Percentiles rank a stretch among this genome's conserved stretches.
Conservation (phyloP, 306 rosid species). For the Begonia loranthoides region DNA sequence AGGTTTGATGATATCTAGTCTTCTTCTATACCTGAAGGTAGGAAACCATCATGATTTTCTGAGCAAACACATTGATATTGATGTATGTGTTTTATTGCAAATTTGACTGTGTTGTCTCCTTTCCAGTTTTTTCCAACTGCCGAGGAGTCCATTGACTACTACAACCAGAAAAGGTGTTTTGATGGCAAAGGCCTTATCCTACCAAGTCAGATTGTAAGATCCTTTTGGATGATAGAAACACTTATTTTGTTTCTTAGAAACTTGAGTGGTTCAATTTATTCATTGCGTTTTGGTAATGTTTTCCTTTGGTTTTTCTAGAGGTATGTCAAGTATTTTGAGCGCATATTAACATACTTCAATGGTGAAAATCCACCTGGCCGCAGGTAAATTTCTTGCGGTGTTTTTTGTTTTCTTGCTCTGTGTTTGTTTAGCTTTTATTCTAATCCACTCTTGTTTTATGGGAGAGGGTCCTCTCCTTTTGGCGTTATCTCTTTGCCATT, state of each 20-base stretch:
- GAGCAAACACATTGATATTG: not conserved
- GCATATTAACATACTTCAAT: constrained; percentile 71
- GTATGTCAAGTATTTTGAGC: constrained; percentile 89
- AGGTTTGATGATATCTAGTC: constrained; percentile 97
- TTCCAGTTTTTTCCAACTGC: constrained; percentile 93
- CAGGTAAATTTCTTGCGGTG: constrained; percentile 36
- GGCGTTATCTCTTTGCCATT: not conserved
- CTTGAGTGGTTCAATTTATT: not conserved
- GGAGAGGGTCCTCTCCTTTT: not conserved
- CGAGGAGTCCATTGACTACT: constrained; percentile 95
- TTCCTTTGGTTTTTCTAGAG: constrained; percentile 32
- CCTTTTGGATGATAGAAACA: not conserved
- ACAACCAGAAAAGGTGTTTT: constrained; percentile 89
- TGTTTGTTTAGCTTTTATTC: constrained; percentile 3
- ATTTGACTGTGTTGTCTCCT: constrained; percentile 3
- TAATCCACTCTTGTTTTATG: not conserved
- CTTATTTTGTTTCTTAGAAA: not conserved
- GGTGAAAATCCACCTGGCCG: constrained; percentile 88
- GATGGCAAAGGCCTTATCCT: constrained; percentile 91
- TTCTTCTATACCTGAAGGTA: constrained; percentile 83
- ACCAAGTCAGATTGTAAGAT: constrained; percentile 97
- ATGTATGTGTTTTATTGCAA: not conserved
- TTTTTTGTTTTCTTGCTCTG: not conserved
- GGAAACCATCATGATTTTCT: not conserved
- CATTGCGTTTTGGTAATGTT: not conserved